Percentiles rank a stretch among this genome's conserved stretches.
Conservation (phyloP, 768 basidiomycete genomes). For the Serendipita vermifera region DNA sequence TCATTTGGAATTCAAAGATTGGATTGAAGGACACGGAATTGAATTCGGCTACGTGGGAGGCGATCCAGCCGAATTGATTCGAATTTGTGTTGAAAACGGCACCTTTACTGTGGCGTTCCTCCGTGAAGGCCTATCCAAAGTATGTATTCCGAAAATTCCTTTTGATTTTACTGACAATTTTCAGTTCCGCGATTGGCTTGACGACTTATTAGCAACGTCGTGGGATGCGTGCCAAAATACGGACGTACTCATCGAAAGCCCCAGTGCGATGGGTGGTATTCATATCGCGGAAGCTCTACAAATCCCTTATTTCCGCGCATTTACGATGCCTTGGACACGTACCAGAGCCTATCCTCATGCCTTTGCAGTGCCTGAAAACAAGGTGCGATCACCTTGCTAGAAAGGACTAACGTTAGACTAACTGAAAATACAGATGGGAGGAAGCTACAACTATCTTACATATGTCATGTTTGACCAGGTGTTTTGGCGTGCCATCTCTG, state of each 20-base stretch:
- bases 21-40: constrained; percentile 95
- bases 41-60: constrained; percentile 91
- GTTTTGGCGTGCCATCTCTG: constrained; percentile 90
- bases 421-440: constrained; percentile 59
- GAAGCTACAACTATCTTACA: constrained; percentile 96
- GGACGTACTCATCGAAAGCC: constrained; percentile 87
- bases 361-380: constrained; percentile 92
- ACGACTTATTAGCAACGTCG: constrained; percentile 85
- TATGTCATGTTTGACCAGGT: constrained; percentile 97
- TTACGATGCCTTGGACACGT: constrained; percentile 96
- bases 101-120: constrained; percentile 93
- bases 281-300: constrained; percentile 91
- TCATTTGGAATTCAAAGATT: constrained; percentile 86
- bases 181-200: constrained; percentile 95
- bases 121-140: constrained; percentile 81
- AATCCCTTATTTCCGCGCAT: constrained; percentile 90
- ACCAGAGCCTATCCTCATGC: constrained; percentile 96
- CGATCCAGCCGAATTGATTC: constrained; percentile 95
- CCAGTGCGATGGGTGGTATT: constrained; percentile 92
- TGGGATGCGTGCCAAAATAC: constrained; percentile 96
- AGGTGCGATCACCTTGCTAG: constrained; percentile 40
- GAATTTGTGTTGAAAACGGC: constrained; percentile 95
- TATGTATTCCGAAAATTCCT: constrained; percentile 22
- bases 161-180: constrained; percentile 12
- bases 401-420: too few relatives aligned